Evolutionary conservation across 805 yeast genomes (phyloP).

Genomic region (Kurtzmaniella fragi): DNA sequence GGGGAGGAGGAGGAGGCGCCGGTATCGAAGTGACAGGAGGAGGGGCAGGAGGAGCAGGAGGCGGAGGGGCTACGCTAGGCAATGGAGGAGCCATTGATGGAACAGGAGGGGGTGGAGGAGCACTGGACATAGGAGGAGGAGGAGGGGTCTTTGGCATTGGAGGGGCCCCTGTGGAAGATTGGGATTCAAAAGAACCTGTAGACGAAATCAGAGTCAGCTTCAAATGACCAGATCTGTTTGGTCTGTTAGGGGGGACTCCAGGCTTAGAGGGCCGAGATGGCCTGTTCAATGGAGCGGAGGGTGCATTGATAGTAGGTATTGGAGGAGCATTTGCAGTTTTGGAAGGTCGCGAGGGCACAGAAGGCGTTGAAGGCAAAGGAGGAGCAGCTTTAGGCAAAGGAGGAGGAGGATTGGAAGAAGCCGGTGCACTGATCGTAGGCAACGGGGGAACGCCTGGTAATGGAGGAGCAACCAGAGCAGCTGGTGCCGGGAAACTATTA

Average conservation of each 20-base stretch:
- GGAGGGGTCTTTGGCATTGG: constrained; percentile 10
- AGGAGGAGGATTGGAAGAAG: constrained; percentile 7
- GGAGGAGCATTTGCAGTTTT: constrained; percentile 2
- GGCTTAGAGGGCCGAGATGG: constrained; percentile 15
- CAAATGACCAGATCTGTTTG: constrained; percentile 34
- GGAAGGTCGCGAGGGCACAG: not conserved
- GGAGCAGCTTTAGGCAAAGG: not conserved
- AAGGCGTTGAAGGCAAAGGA: constrained; percentile 1
- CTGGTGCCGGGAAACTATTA: constrained; percentile 1
- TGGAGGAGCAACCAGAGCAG: constrained; percentile 7
- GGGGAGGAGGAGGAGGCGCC: constrained; percentile 3
- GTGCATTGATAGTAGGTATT: not conserved
- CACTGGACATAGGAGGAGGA: constrained; percentile 7
- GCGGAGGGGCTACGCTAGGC: constrained; percentile 1
- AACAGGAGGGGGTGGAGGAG: constrained; percentile 6
- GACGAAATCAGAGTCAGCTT: constrained; percentile 18
- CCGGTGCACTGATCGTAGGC: constrained; percentile 10
- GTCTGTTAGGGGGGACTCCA: constrained; percentile 36
- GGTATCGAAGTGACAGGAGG: constrained; percentile 6
- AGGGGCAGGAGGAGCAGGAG: constrained; percentile 5
- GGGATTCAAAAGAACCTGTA: constrained; percentile 10
- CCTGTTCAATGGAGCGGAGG: too few relatives aligned
- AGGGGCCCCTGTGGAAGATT: constrained; percentile 1
- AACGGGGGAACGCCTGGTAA: constrained; percentile 18
- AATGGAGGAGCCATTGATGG: constrained; percentile 11